Percentiles rank a stretch among this genome's conserved stretches.
Conservation (phyloP, 1,284 basidiomycete genomes). For the Tetrapyrgos nigripes region DNA sequence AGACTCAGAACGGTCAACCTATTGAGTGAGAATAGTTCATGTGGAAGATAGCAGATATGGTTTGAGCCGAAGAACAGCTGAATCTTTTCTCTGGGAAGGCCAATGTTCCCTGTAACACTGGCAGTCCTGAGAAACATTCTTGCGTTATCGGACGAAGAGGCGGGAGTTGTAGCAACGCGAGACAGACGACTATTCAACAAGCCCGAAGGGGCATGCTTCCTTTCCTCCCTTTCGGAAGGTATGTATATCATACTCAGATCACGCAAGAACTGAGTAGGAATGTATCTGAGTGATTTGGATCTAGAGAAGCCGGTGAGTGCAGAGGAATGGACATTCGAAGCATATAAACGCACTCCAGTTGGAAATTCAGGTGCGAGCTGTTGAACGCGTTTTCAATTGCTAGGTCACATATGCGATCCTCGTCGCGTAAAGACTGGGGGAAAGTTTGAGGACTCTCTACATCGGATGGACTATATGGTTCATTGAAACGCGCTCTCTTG, state of each 20-base stretch:
- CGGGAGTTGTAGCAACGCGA: background rate
- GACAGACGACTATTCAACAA: background rate
- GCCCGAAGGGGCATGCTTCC: background rate
- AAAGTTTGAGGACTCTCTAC: background rate
- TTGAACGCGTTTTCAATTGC: background rate
- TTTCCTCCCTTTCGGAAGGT: background rate
- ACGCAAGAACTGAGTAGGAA: background rate
- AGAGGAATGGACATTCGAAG: background rate
- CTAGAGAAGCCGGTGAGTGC: background rate
- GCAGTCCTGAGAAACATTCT: background rate
- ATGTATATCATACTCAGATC: constrained; percentile 1
- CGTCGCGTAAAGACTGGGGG: background rate
- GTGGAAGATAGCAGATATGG: constrained; percentile 52
- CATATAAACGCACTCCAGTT: constrained; percentile 8
- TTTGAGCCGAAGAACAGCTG: constrained; percentile 57
- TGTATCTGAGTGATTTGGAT: background rate
- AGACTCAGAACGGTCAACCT: constrained; percentile 62
- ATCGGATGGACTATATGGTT: background rate
- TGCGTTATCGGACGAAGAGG: background rate
- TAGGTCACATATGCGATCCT: constrained; percentile 1
- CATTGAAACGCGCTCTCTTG: background rate
- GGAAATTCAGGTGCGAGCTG: constrained; percentile 2
- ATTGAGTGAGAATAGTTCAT: constrained; percentile 55
- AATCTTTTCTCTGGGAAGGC: constrained; percentile 45
- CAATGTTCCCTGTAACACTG: constrained; percentile 26